Evolutionary conservation across 306 rosid genomes (phyloP), one percentile per base, ranked within the genome.

Genomic region (Dalbergia oliveri): DNA sequence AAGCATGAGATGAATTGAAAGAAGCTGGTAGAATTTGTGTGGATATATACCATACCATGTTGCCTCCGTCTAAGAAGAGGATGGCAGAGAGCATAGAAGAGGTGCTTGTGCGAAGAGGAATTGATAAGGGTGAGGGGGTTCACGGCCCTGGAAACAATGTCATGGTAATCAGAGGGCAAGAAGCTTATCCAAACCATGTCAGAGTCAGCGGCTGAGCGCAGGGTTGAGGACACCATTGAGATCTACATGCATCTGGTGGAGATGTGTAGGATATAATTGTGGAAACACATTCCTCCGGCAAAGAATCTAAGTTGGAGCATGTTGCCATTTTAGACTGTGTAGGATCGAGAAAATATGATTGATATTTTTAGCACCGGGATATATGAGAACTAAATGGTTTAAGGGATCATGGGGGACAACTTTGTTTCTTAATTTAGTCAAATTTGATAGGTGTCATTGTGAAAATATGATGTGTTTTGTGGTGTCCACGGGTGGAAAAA

Each of bases 41-140:
- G 9, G 8, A 12, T 83, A 90, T 26, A 26, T 26, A 26, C 92
- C 10, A 9, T 84, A 90, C 94, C 83, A 77, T 87, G 34, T 49
- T 85, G 26, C 92, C 94, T 0, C 64, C 83, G 14, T 90, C 93
- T n/a, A 92, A 90, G 89, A 59, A 86, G 64, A 0, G 90, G n/a
- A n/a, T n/a, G n/a, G 69, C 86, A 92, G 4, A 90, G 85, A 13
- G 75, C 56, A 26, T 7, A 54, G 80, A 88, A 92, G 47, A 88
- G 86, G 50, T 90, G 75, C 59, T 82, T 92, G 85, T 49, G 85
- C 6, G 94, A 74, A 41, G 83, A 39, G 53, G 84, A 82, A 6
- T 69, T 39, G 11, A 6, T 37, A 37, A 78, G 53, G 10, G 75
- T 19, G 41, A 73, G 45, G 2, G 89, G 87, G 5, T 49, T 50